These are phyloP conservation scores for Microstroma glucosiphilum DNA, from an alignment of 1,284 basidiomycete genomes.

Conservation along the genomic window DNA sequence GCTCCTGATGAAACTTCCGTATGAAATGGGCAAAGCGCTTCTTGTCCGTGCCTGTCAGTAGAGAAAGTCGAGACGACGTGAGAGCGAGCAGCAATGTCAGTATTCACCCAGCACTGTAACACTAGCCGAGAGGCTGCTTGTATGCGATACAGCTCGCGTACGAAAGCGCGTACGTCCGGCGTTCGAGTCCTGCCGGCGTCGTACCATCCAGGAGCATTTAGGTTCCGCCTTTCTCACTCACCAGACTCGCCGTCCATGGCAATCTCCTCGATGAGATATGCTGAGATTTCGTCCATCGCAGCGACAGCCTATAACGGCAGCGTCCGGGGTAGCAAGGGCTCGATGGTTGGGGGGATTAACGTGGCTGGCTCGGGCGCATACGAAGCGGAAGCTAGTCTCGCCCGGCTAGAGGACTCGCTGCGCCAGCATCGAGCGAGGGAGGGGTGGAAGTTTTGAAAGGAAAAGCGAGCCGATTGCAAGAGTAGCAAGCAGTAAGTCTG, in stretches of 20 bases:
- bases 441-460: no score
- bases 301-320: no score
- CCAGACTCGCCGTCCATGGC: constrained; percentile 7
- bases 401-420: no score
- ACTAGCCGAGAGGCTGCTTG: background rate
- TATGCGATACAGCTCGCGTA: background rate
- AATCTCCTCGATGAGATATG: constrained; percentile 3
- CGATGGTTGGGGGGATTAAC: no score
- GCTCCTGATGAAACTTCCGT: background rate
- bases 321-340: no score
- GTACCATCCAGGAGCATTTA: background rate
- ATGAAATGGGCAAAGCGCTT: background rate
- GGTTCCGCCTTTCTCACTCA: background rate
- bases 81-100: background rate
- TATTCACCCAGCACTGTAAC: background rate
- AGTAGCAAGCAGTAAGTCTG: no score
- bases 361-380: no score
- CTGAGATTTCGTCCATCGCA: background rate
- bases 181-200: constrained; percentile 2
- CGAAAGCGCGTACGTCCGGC: background rate
- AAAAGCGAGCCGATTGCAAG: no score
- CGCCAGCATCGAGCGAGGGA: no score
- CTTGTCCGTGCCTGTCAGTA: constrained; percentile 2
- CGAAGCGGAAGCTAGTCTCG: no score
- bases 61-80: background rate